phyloP scores from a whole-genome alignment of 2,329 filamentous ascomycete genomes.

The Thielaviopsis ethacetica region DNA sequence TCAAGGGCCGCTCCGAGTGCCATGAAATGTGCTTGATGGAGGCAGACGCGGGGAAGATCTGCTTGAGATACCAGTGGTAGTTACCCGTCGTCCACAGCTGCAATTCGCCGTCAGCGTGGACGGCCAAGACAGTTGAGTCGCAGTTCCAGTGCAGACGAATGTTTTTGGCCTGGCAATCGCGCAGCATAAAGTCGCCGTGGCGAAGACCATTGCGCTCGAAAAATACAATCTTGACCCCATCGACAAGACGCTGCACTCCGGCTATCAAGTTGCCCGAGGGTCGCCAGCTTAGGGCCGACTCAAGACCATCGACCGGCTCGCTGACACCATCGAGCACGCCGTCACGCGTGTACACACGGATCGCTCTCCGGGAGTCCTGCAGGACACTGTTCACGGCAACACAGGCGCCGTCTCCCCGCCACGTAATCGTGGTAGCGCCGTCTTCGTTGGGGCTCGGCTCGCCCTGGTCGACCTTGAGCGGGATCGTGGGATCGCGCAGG shows the following conservation, averaged over 20 bases:
- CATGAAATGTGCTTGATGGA: conserved; percentile 35
- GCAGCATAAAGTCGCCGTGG: conserved; percentile 85
- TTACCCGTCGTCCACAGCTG: conserved; percentile 96
- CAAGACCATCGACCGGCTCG: conserved; percentile 86
- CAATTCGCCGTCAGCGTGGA: conserved; percentile 56
- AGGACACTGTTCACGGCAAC: conserved; percentile 76
- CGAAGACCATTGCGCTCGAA: conserved; percentile 94
- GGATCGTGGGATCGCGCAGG: conserved; percentile 82
- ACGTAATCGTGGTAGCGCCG: conserved; percentile 56
- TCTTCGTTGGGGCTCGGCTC: conserved; percentile 60
- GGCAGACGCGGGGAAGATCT: conserved; percentile 46
- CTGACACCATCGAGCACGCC: conserved; percentile 83
- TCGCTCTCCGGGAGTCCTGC: conserved; percentile 51
- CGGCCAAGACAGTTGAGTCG: conserved; percentile 79
- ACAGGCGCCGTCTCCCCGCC: conserved; percentile 87
- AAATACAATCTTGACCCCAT: conserved; percentile 59
- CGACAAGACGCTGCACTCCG: conserved; percentile 56
- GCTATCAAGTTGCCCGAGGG: conserved; percentile 83
- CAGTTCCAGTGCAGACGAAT: conserved; percentile 72
- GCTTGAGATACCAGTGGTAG: conserved; percentile 96
- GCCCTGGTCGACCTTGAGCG: conserved; percentile 79
- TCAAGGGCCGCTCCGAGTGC: conserved; percentile 74
- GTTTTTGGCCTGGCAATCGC: conserved; percentile 39
- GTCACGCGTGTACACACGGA: conserved; percentile 82
- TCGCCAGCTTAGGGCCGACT: conserved; percentile 75